A percentile compares a stretch with the other conserved stretches of the same genome.
Evolutionary conservation across 371 early-diverging fungal species (phyloP).

Genomic region (Syncephalastrum monosporum): DNA sequence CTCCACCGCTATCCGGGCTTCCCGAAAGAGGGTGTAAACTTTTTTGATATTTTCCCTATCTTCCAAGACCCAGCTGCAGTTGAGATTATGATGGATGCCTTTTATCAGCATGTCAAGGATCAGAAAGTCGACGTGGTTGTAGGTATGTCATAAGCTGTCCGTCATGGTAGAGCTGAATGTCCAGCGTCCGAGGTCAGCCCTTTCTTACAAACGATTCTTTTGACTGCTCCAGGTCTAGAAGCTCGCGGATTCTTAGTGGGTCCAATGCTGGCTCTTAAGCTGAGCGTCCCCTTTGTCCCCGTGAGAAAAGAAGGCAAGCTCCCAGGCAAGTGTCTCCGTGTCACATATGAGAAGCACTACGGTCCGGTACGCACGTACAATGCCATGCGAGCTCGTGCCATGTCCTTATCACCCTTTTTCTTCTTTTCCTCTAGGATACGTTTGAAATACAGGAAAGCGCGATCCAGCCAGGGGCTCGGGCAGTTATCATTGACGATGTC

Average conservation of each 20-base stretch:
- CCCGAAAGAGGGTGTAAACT: conserved; percentile 6
- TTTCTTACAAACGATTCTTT: too few relatives aligned
- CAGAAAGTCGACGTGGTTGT: conserved; percentile 7
- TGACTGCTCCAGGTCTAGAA: neutral
- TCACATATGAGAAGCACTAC: conserved; percentile 9
- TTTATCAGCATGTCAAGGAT: conserved; percentile 2
- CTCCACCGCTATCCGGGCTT: conserved; percentile 2
- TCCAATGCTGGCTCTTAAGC: neutral
- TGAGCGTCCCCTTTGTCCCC: conserved; percentile 7
- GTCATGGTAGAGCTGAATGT: too few relatives aligned
- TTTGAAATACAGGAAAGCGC: conserved; percentile 8
- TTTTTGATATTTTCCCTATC: conserved; percentile 11
- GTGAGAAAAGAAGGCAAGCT: conserved; percentile 10
- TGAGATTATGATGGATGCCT: neutral
- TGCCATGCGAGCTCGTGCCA: too few relatives aligned
- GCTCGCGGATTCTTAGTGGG: conserved; percentile 10
- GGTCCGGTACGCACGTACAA: conserved; percentile 5
- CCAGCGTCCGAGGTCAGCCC: too few relatives aligned
- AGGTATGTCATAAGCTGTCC: too few relatives aligned
- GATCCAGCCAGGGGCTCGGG: conserved; percentile 3
- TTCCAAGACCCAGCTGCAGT: conserved; percentile 2
- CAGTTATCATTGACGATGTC: conserved; percentile 10
- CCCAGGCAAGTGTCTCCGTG: conserved; percentile 5
- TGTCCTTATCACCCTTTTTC: neutral
- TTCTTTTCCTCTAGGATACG: neutral